Evolutionary conservation across 768 basidiomycete genomes (phyloP), one percentile per base, ranked within the genome.

Genomic region (Suillus lakei): DNA sequence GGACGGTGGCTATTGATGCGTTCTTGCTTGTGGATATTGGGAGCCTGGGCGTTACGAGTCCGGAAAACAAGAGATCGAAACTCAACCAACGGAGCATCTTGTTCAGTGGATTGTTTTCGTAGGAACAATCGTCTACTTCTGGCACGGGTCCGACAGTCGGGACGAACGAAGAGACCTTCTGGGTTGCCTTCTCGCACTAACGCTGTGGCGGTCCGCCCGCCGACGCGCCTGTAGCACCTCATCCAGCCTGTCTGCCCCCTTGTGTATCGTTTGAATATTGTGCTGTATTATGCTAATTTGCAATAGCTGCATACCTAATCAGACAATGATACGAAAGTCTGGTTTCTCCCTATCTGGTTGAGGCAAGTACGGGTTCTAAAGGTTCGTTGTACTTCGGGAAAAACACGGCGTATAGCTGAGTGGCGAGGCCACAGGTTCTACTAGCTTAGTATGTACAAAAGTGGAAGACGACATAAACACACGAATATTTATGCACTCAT

Each of bases 101-200:
- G 23, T 46, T 63, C 36, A 63, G 62, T 43, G 65, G 53, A 9
- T 15, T 66, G 5, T 66, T 63, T 26, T 48, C 39, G 26, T 62
- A 30, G 21, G 34, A 18, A 34, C 46, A 3, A 5, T 26, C 5
- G 0, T 46, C 44, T 15, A 15, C 46, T 48, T 26, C 23, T 26
- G 46, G 23, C 23, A 48, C 6, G 23, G 23, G 23, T 46, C n/a
- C n/a, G 44, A 23, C 44, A 2, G 44, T 48, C 23, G 23, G 46
- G 46, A 48, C 12, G 23, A 48, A 48, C 23, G 46, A 13, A 48
- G 46, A 26, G 23, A 48, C 1, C 2, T 48, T 48, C 13, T 48
- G 46, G 46, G 23, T 1, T 26, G 1, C 46, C 46, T 48, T 48
- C 46, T 48, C 23, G 23, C 23, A 48, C 46, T 23, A 23, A 23